Evolutionary conservation across 2,329 filamentous ascomycete species (phyloP), one percentile per base, ranked within the genome.

Genomic region (Aaosphaeria arxii): DNA sequence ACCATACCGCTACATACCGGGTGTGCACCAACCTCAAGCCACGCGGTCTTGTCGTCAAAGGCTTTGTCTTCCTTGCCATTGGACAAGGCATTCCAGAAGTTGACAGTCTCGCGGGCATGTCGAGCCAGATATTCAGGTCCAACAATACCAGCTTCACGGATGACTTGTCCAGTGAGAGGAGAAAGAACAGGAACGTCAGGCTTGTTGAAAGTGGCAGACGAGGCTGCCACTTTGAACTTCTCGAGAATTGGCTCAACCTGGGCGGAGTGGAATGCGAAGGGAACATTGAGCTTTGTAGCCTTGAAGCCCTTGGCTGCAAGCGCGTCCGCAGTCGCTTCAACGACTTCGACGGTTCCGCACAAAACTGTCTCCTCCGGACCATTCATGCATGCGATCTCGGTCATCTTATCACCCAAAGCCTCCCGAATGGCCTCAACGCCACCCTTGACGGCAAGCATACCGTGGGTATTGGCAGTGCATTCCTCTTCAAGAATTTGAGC

Each of bases 11-110:
- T 77, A 67, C 82, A 87, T 11, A 89, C 80, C 0, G 86, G 85
- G 59, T 89, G 84, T 35, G 87, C 86, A n/a, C 87, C 87, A 53
- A 90, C 72, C 65, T 91, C 87, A 47, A 91, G 73, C 81, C 83
- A 89, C 30, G 84, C 77, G 5, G 85, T 87, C 70, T 84, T 82
- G 53, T 84, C 81, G 52, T 85, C 78, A 42, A 88, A 81, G 11
- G 78, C 67, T 51, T 78, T 79, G n/a, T 77, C 73, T 43, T 80
- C 73, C 59, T 83, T 78, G 6, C 82, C 84, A 36, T 75, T 75
- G 11, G 80, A 71, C 1, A 91, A 71, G 6, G 82, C 86, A 43
- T 77, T 79, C 50, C 80, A 75, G 70, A 90, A 87, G 68, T 89
- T 79, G 57, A 90, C 87, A 5, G 86, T 75, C 63, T 88, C 80